Percentiles rank a stretch among this genome's conserved stretches.
Conservation (phyloP, 2,329 filamentous ascomycete species). For the Fusarium xyrophilum region DNA sequence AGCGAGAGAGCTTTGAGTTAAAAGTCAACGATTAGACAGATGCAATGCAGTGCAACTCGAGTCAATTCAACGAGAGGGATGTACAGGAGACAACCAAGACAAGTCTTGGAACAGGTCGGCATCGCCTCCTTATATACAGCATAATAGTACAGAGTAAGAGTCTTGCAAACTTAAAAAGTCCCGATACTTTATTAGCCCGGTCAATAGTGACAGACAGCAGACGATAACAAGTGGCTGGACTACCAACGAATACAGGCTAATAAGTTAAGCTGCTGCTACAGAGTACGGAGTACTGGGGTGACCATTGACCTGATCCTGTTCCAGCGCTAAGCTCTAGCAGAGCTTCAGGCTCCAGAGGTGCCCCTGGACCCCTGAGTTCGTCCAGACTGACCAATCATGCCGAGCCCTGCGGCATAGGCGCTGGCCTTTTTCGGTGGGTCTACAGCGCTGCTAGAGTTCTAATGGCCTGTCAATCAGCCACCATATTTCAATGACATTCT, state of each 20-base stretch:
- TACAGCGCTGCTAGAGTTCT: not conserved
- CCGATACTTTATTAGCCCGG: not conserved
- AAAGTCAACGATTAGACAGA: not conserved
- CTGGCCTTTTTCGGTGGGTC: conserved; percentile 1
- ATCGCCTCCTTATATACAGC: conserved; percentile 10
- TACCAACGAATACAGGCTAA: conserved; percentile 5
- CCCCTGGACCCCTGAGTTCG: conserved; percentile 27
- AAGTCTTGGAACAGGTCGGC: not conserved
- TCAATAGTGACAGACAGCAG: not conserved
- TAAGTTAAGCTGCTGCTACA: not conserved
- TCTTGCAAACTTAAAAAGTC: not conserved
- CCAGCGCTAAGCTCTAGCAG: not conserved
- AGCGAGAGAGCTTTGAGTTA: conserved; percentile 7
- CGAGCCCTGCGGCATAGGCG: not conserved
- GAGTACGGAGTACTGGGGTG: no score
- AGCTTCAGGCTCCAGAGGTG: conserved; percentile 1
- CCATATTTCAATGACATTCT: conserved; percentile 3
- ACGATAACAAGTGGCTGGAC: not conserved
- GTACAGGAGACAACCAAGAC: not conserved
- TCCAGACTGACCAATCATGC: not conserved
- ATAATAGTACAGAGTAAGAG: no score
- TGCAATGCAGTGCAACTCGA: not conserved
- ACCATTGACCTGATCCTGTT: not conserved
- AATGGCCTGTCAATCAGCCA: conserved; percentile 26
- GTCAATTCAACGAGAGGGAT: conserved; percentile 2